Evolutionary conservation across 768 basidiomycete species (phyloP).

Genomic region (Gyrodon lividus): DNA sequence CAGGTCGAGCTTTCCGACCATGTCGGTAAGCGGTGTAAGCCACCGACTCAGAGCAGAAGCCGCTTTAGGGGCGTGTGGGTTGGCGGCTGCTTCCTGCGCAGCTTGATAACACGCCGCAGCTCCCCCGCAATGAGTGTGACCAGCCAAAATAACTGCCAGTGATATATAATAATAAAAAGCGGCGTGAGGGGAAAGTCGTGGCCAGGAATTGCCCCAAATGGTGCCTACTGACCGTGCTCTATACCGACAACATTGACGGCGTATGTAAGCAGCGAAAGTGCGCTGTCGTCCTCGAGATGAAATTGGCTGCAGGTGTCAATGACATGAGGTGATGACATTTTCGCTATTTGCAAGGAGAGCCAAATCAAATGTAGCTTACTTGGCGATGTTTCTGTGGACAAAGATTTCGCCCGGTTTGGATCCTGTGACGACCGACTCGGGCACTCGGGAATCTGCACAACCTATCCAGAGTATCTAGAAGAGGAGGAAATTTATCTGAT

Average conservation of each 20-base stretch:
- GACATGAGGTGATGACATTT: not conserved
- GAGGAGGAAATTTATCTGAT: not conserved
- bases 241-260: slow-evolving; percentile 71
- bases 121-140: slow-evolving; percentile 84
- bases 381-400: slow-evolving; percentile 87
- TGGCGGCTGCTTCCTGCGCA: slow-evolving; percentile 35
- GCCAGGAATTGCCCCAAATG: slow-evolving; percentile 13
- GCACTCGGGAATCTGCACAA: slow-evolving; percentile 86
- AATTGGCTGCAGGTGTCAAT: slow-evolving; percentile 55
- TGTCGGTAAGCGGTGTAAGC: slow-evolving; percentile 64
- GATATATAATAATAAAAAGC: not conserved
- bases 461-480: slow-evolving; percentile 76
- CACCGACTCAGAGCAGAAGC: slow-evolving; percentile 62
- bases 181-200: slow-evolving; percentile 11
- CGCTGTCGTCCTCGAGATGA: slow-evolving; percentile 67
- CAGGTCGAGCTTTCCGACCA: slow-evolving; percentile 45
- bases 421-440: slow-evolving; percentile 73
- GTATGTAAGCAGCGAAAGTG: slow-evolving; percentile 69
- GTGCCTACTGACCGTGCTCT: slow-evolving; percentile 63
- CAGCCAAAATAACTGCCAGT: slow-evolving; percentile 71
- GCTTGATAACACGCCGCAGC: slow-evolving; percentile 55
- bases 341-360: not conserved
- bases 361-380: slow-evolving; percentile 44
- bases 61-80: slow-evolving; percentile 20
- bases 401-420: slow-evolving; percentile 85